A percentile compares a stretch with the other conserved stretches of the same genome.
phyloP scores from a whole-genome alignment of 2,329 filamentous ascomycete genomes.

The Trichoderma breve region DNA sequence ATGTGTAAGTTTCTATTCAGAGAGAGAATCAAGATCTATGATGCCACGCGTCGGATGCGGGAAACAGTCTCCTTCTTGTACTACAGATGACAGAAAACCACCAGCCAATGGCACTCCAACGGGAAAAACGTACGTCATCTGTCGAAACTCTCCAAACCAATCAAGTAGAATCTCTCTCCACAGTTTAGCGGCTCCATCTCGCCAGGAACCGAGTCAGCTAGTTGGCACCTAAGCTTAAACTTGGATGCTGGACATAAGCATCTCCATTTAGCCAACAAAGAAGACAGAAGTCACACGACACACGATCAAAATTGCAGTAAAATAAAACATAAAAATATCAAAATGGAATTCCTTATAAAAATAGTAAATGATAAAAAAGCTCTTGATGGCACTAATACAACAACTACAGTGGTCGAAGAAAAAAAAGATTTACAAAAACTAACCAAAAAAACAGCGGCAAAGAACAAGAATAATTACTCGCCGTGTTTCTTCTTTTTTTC shows the following conservation, averaged over 20 bases:
- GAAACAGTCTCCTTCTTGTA: not conserved
- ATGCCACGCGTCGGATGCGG: not conserved
- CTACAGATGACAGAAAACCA: not conserved
- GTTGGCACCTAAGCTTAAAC: not conserved
- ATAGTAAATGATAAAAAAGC: not conserved
- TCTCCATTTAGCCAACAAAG: not conserved
- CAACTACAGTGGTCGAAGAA: slow-evolving; percentile 4
- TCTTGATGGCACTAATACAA: slow-evolving; percentile 10
- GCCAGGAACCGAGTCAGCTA: not conserved
- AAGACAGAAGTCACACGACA: not conserved
- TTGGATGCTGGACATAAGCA: not conserved
- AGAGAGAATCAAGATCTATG: not conserved
- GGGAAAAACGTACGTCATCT: not conserved
- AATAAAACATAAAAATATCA: not conserved
- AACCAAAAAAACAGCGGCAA: not conserved
- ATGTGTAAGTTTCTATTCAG: not conserved
- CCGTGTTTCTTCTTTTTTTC: slow-evolving; percentile 6
- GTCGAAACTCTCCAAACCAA: not conserved
- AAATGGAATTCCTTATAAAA: not conserved
- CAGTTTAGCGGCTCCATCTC: not conserved
- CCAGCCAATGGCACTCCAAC: not conserved
- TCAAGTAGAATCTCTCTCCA: not conserved
- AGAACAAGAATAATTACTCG: slow-evolving; percentile 2
- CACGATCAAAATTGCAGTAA: not conserved
- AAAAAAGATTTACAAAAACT: slow-evolving; percentile 13